Evolutionary conservation across 2,329 filamentous ascomycete species (phyloP).

Genomic region (Zymoseptoria passerinii): DNA sequence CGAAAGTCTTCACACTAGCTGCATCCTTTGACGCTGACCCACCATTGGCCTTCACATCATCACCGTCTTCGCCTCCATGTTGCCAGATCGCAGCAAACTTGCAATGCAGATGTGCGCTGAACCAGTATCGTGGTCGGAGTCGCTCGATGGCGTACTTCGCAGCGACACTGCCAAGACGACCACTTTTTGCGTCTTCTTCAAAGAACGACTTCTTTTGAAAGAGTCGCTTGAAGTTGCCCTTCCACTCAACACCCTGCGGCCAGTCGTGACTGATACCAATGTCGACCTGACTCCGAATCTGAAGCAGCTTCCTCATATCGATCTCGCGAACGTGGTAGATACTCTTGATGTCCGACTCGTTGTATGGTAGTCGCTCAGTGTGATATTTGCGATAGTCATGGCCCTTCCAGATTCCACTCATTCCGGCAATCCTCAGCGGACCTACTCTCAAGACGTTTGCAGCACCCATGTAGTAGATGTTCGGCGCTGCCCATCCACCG

Average conservation of each 20-base stretch:
- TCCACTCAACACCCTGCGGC: conserved; percentile 74
- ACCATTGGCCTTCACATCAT: conserved; percentile 6
- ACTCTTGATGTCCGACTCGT: conserved; percentile 62
- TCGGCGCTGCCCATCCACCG: conserved; percentile 92
- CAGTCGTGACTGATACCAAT: conserved; percentile 92
- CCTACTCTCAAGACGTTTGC: conserved; percentile 82
- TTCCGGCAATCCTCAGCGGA: conserved; percentile 74
- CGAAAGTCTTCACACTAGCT: conserved; percentile 45
- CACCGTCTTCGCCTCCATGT: conserved; percentile 28
- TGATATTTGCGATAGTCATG: conserved; percentile 80
- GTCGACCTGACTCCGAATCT: conserved; percentile 80
- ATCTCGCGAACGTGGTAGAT: conserved; percentile 87
- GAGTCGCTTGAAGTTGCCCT: conserved; percentile 60
- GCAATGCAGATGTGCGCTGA: conserved; percentile 80
- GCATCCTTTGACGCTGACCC: not conserved
- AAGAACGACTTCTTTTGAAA: conserved; percentile 70
- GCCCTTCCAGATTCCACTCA: conserved; percentile 93
- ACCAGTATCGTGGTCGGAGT: conserved; percentile 79
- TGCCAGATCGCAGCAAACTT: conserved; percentile 64
- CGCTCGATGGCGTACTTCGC: conserved; percentile 74
- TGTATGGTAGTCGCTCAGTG: conserved; percentile 79
- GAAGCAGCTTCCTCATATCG: conserved; percentile 81
- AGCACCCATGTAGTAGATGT: conserved; percentile 94
- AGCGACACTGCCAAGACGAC: conserved; percentile 69
- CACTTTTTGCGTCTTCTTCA: conserved; percentile 63